Percentiles rank a stretch among this genome's conserved stretches.
These are phyloP conservation scores for Tetraselmis chui DNA, from an alignment of 139 green algal genomes.

Conservation along the genomic window DNA sequence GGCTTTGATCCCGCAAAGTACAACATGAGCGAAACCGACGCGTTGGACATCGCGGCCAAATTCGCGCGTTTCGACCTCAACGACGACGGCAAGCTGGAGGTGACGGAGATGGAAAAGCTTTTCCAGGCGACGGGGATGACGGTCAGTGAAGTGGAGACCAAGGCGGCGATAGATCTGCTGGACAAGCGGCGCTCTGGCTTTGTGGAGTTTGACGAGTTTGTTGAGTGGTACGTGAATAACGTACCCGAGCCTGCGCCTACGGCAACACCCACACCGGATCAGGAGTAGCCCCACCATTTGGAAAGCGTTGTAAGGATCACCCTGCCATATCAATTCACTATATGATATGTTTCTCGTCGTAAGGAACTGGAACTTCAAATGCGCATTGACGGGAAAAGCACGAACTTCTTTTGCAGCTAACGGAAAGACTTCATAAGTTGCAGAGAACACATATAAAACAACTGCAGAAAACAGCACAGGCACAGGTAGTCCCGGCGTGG, in stretches of 20 bases:
- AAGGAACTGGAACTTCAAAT: too few species aligned
- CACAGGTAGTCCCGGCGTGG: too few species aligned
- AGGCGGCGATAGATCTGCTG: constrained; percentile 50
- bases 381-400: too few species aligned
- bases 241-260: constrained; percentile 7
- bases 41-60: constrained; percentile 53
- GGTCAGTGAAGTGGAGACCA: constrained; percentile 42
- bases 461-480: too few species aligned
- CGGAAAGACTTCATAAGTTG: too few species aligned
- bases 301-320: too few species aligned
- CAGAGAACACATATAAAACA: too few species aligned
- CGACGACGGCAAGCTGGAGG: constrained; percentile 23
- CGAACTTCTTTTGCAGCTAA: too few species aligned
- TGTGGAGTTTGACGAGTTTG: constrained; percentile 62
- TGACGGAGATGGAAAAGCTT: constrained; percentile 12
- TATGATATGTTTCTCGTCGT: too few species aligned
- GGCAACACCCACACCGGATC: too few species aligned
- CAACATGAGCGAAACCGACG: constrained; percentile 51
- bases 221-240: constrained; percentile 29
- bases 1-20: constrained; percentile 54
- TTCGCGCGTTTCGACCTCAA: constrained; percentile 51
- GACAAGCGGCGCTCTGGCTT: constrained; percentile 46
- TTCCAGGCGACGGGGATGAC: constrained; percentile 32
- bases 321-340: too few species aligned
- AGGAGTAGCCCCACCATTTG: too few species aligned